Conservation (phyloP, 768 basidiomycete species). For the Baorangia bicolor region DNA sequence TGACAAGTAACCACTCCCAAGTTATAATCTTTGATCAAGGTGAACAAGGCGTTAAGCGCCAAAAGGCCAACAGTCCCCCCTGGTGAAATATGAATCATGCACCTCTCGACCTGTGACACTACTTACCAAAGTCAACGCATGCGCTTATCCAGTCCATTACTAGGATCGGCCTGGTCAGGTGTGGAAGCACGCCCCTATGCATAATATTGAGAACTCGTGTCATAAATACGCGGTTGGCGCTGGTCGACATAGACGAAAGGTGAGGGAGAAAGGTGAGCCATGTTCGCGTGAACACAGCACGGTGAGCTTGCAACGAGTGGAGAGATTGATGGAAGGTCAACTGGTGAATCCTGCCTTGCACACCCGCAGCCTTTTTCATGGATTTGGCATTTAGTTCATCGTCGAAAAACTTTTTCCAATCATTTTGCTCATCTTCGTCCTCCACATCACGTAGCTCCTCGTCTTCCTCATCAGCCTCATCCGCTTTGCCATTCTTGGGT, state of each 20-base stretch:
- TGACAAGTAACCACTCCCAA: slow-evolving; percentile 53
- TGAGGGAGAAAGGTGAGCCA: slow-evolving; percentile 75
- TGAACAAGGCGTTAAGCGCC: slow-evolving; percentile 88
- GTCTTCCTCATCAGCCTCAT: slow-evolving; percentile 36
- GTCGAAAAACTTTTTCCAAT: slow-evolving; percentile 88
- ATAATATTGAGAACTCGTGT: slow-evolving; percentile 70
- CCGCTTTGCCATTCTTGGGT: slow-evolving; percentile 42
- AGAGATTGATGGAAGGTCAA: slow-evolving; percentile 76
- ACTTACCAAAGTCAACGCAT: slow-evolving; percentile 77
- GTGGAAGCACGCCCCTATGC: slow-evolving; percentile 81
- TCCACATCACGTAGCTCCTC: slow-evolving; percentile 36
- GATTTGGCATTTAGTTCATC: slow-evolving; percentile 46
- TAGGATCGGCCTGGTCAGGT: slow-evolving; percentile 71
- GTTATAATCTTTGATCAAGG: slow-evolving; percentile 90
- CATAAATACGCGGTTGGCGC: slow-evolving; percentile 38
- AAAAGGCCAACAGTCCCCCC: slow-evolving; percentile 85
- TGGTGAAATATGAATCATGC: slow-evolving; percentile 26
- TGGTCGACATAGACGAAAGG: slow-evolving; percentile 41
- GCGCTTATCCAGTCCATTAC: slow-evolving; percentile 92
- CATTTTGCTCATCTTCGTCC: slow-evolving; percentile 44
- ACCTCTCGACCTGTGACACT: background rate
- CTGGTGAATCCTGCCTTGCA: slow-evolving; percentile 51
- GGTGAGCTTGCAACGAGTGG: slow-evolving; percentile 74
- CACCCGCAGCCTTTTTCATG: slow-evolving; percentile 37
- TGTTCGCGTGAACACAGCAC: slow-evolving; percentile 75